Evolutionary conservation across 2,329 filamentous ascomycete genomes (phyloP).

Genomic region (Ophiostoma piceae): DNA sequence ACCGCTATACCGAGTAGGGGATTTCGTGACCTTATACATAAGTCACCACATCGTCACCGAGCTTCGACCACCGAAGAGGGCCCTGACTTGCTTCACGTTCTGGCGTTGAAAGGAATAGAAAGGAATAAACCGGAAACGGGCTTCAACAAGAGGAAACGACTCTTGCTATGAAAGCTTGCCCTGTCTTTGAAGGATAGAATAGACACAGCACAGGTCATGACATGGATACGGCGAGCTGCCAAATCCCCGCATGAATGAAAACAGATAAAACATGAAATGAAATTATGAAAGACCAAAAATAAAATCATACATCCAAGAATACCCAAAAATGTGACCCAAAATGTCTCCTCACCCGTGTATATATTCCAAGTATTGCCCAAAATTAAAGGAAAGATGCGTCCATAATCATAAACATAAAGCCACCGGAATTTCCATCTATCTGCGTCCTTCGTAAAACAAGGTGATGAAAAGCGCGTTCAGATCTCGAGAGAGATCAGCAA

Average conservation of each 20-base stretch:
- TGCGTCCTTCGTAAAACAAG: not conserved
- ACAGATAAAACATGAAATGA: not conserved
- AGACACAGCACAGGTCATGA: not conserved
- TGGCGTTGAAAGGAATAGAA: conserved; percentile 9
- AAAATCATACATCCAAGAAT: not conserved
- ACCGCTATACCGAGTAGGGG: too few relatives aligned
- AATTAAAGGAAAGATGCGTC: not conserved
- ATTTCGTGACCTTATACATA: too few relatives aligned
- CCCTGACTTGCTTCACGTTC: not conserved
- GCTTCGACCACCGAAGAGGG: not conserved
- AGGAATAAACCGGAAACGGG: conserved; percentile 3
- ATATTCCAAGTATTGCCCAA: not conserved
- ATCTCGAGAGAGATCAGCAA: not conserved
- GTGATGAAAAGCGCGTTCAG: too few relatives aligned
- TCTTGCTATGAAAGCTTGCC: not conserved
- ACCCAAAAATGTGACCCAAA: not conserved
- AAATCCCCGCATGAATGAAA: not conserved
- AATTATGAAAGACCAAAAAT: not conserved
- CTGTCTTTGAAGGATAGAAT: not conserved
- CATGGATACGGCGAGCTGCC: not conserved
- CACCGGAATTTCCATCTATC: not conserved
- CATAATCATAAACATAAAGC: not conserved
- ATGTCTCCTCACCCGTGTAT: not conserved
- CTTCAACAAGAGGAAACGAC: not conserved
- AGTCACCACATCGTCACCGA: not conserved